A percentile compares a stretch with the other conserved stretches of the same genome.
These are phyloP conservation scores for Podospora tetraspora DNA, from an alignment of 495 filamentous ascomycete species.

Conservation along the genomic window DNA sequence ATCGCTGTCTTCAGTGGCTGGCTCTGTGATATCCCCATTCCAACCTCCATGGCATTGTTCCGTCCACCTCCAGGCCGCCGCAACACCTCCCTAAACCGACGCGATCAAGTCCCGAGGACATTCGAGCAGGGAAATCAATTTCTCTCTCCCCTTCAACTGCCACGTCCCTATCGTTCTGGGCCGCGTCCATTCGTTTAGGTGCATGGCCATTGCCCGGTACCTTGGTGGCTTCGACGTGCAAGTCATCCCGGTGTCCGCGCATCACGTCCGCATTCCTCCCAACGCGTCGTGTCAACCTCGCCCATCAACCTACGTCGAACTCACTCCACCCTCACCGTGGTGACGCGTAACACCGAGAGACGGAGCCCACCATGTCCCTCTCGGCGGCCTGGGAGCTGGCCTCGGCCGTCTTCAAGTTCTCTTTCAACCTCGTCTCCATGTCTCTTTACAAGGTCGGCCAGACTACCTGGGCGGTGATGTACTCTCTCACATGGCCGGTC, in stretches of 20 bases:
- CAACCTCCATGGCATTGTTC: not conserved
- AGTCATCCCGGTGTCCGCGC: not conserved
- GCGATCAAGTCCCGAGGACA: not conserved
- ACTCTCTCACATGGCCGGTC: not conserved
- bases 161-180: not conserved
- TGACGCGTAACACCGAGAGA: not conserved
- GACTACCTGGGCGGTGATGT: not conserved
- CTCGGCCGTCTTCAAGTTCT: not conserved
- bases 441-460: not conserved
- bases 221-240: not conserved
- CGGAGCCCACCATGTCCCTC: not conserved
- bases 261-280: not conserved
- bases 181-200: not conserved
- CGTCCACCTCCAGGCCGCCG: not conserved
- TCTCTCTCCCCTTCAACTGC: not conserved
- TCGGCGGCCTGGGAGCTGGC: not conserved
- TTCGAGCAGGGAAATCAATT: not conserved
- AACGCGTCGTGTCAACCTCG: not conserved
- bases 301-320: not conserved
- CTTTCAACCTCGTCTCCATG: not conserved
- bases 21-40: not conserved
- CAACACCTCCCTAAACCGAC: not conserved
- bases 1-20: not conserved
- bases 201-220: not conserved
- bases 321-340: not conserved